Evolutionary conservation across 106 monocot species (phyloP).

Genomic region (Hemerocallis citrina): DNA sequence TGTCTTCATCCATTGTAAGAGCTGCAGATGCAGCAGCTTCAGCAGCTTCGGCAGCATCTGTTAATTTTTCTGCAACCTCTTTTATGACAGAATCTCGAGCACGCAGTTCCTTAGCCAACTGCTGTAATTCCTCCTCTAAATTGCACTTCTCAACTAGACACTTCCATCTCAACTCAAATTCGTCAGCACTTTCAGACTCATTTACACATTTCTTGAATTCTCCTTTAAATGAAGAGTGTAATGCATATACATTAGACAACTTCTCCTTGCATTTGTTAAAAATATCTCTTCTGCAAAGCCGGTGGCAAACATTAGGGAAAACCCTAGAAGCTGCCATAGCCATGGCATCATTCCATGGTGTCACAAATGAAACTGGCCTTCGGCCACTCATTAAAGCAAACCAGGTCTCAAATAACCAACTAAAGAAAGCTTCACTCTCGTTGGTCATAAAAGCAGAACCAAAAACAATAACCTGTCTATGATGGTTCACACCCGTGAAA

Average conservation of each 20-base stretch:
- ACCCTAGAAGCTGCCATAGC: conserved; percentile 41
- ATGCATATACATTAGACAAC: conserved; percentile 33
- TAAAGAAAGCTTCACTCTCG: conserved; percentile 61
- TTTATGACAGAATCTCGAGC: conserved; percentile 75
- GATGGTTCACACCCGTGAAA: conserved; percentile 91
- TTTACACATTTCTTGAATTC: conserved; percentile 73
- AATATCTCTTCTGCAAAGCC: conserved; percentile 65
- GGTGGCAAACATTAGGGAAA: conserved; percentile 43
- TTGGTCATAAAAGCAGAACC: conserved; percentile 82
- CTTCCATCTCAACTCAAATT: conserved; percentile 67
- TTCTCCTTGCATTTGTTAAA: conserved; percentile 65
- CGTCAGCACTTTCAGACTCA: conserved; percentile 49
- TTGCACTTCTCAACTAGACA: conserved; percentile 36
- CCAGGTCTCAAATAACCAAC: conserved; percentile 92
- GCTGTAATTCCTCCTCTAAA: conserved; percentile 46
- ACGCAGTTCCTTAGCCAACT: conserved; percentile 64
- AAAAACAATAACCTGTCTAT: conserved; percentile 61
- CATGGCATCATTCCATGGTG: conserved; percentile 30
- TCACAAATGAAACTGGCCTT: conserved; percentile 52
- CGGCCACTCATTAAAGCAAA: conserved; percentile 54
- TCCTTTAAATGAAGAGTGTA: conserved; percentile 44
- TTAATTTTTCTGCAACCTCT: conserved; percentile 80
- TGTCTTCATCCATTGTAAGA: conserved; percentile 80
- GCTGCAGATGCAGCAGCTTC: conserved; percentile 92
- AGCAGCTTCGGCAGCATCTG: conserved; percentile 87